Evolutionary conservation across 2,329 filamentous ascomycete genomes (phyloP).

Genomic region (Aspergillus ruber): DNA sequence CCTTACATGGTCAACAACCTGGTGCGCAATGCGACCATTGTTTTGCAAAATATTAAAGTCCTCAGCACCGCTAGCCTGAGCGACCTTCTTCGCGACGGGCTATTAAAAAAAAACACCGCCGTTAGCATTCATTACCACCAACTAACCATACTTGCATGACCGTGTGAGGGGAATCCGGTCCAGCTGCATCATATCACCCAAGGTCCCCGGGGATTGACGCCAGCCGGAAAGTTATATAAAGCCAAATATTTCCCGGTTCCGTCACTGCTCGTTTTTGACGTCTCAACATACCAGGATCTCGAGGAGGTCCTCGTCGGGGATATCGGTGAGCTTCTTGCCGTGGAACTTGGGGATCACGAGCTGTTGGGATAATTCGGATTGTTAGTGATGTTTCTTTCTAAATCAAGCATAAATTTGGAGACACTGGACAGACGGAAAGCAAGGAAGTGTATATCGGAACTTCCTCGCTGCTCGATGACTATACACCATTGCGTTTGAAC

Average conservation of each 20-base stretch:
- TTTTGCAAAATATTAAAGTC: conserved; percentile 97
- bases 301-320: conserved; percentile 77
- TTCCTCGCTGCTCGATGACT: no score
- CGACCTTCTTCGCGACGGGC: conserved; percentile 83
- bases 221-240: conserved; percentile 2
- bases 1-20: conserved; percentile 83
- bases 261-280: neutral
- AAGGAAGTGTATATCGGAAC: neutral
- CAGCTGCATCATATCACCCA: conserved; percentile 4
- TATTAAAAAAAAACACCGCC: conserved; percentile 23
- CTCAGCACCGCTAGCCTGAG: conserved; percentile 63
- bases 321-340: conserved; percentile 83
- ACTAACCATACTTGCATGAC: neutral
- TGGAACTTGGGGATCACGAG: conserved; percentile 96
- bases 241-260: neutral
- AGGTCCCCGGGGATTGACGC: conserved; percentile 18
- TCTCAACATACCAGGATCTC: conserved; percentile 65
- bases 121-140: neutral
- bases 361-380: conserved; percentile 40
- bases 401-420: neutral
- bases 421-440: no score
- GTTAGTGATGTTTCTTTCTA: conserved; percentile 6
- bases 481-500: neutral
- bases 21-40: conserved; percentile 86
- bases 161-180: no score